phyloP scores from a whole-genome alignment of 129 eudicot genomes.

The Chrysanthemum makinoi region DNA sequence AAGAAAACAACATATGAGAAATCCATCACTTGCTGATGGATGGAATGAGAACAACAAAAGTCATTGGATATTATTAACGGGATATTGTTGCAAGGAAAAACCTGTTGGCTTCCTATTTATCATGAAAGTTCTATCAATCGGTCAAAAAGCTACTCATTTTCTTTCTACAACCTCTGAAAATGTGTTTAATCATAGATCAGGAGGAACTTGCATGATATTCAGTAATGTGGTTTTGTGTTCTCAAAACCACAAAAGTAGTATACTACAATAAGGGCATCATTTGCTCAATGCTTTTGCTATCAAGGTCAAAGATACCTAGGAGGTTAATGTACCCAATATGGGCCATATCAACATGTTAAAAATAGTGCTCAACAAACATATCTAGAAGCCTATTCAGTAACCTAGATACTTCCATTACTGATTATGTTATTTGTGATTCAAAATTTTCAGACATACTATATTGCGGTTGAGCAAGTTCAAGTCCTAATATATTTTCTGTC shows the following conservation, averaged over 20 bases:
- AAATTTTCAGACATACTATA: too few species aligned
- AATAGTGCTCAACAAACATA: too few species aligned
- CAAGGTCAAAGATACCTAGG: too few species aligned
- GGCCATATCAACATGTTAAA: too few species aligned
- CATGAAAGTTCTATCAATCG: constrained; percentile 53
- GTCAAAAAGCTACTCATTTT: constrained; percentile 90
- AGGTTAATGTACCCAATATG: too few species aligned
- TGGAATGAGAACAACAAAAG: too few species aligned
- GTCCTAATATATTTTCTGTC: too few species aligned
- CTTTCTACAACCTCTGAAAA: constrained; percentile 91
- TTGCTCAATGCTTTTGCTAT: too few species aligned
- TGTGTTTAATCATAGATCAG: background rate
- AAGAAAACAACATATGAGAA: constrained; percentile 24
- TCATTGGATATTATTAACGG: background rate
- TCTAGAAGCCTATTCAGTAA: too few species aligned
- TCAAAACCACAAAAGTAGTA: constrained; percentile 17
- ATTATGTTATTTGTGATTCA: too few species aligned
- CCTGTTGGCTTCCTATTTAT: constrained; percentile 68
- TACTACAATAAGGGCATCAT: constrained; percentile 91
- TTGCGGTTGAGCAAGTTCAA: too few species aligned
- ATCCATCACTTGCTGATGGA: background rate
- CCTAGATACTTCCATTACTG: too few species aligned
- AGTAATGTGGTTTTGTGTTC: background rate
- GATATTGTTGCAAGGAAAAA: constrained; percentile 18
- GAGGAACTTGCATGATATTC: background rate